Evolutionary conservation across 164 flowering plant genomes (phyloP), one percentile per base, ranked within the genome.

Genomic region (Cinnamomum micranthum): DNA sequence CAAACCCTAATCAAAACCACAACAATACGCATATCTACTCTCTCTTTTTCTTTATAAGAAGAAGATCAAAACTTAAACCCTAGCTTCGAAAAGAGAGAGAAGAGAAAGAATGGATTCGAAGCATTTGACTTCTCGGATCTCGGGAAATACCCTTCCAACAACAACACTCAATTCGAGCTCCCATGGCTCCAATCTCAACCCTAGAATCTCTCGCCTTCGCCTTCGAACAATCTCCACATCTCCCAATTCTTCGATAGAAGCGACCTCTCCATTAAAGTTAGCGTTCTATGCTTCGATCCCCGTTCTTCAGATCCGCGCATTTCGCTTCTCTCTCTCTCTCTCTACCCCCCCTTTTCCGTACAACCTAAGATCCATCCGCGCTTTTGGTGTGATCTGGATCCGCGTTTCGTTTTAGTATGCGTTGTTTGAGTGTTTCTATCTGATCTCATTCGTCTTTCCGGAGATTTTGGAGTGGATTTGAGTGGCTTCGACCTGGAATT

Each of bases 111-210:
- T 68, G 77, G 50, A 62, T 62, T 77, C 65, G 63, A 72, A 77
- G 70, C 73, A 72, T 60, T 75, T 77, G 80, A 77, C 80, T 75
- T 77, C 13, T 35, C n/a, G 75, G 64, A 52, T 73, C 76, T 75
- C 75, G 75, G 71, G 72, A 75, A 68, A 10, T 23, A n/a, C 68
- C 14, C 33, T 24, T 72, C 72, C 60, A 13, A n/a, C 3, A 13
- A n/a, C 3, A 20, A 12, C 22, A 71, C 52, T 71, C 72, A 47
- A 64, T 4, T 50, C 60, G n/a, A 65, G 68, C 58, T 31, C 6
- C 35, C 60, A 24, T 50, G 14, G 3, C 35, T 55, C n/a, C 60
- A 15, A 55, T 55, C 60, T 20, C 60, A 4, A 55, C 60, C 60
- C 60, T 52, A 15, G 60, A 55, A 15, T 55, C 60, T 55, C 60